Evolutionary conservation across 495 filamentous ascomycete genomes (phyloP), one percentile per base, ranked within the genome.

Genomic region (Penicillium nucicola): DNA sequence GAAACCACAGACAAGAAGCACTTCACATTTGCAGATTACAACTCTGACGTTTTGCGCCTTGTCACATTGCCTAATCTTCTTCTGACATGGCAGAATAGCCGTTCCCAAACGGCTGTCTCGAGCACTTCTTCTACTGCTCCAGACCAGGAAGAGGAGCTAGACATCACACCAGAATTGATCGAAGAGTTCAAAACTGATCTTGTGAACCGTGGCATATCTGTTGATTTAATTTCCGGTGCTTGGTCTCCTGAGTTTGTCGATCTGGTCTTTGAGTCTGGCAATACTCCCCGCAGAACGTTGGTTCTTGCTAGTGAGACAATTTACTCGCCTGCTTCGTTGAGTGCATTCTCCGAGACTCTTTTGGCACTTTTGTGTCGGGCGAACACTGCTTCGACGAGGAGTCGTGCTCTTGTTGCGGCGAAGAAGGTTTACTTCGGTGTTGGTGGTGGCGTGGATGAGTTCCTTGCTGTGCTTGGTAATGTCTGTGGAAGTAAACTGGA

Each of bases 391-490:
- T 47, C 66, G 10, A 51, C 42, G 22, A 65, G 56, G 32, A 80
- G 79, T 25, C 80, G 76, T 48, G 90, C 89, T 5, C 66, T 96
- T n/a, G 76, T 98, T 2, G 93, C 84, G 4, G 93, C 93, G 2
- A 98, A 98, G 73, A 82, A 84, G 67, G 83, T 97, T 2, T 98
- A 98, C 66, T 98, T 98, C 61, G 93, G 93, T 4, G 93, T 98
- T 46, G 93, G 93, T 2, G 93, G 93, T 15, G 90, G 90, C 15
- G 82, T 98, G 35, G 86, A 92, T 65, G 91, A 92, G 60, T 96
- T 98, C 63, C 76, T 90, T 42, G 68, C 77, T 25, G 78, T 79
- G 52, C 72, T 89, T 48, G 66, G 72, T 45, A 74, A 65, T 17
- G 70, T 77, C 22, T 82, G 81, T 17, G 81, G 73, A 8, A 66